These are phyloP conservation scores for Rhododendron ferrugineum DNA, from an alignment of 148 eudicot species.

Conservation along the genomic window DNA sequence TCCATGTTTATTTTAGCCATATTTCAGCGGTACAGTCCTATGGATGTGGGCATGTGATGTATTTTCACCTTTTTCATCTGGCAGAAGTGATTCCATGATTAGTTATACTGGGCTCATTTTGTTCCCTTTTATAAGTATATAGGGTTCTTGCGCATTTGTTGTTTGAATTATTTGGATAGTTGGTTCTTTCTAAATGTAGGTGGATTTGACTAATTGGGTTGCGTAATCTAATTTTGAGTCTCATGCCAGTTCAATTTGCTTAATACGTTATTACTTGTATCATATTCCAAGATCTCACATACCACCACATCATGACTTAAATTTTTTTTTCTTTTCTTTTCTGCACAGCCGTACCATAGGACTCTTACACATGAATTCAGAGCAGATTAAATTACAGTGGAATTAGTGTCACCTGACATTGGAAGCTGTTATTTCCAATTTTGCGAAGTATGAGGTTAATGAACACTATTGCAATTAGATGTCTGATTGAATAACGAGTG, in stretches of 20 bases:
- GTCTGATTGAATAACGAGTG: neutral
- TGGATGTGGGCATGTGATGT: neutral
- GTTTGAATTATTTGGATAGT: neutral
- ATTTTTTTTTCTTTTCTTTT: neutral
- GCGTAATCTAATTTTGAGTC: neutral
- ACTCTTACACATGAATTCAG: neutral
- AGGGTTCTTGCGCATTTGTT: neutral
- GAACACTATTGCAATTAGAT: neutral
- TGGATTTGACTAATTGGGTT: neutral
- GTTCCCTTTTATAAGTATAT: neutral
- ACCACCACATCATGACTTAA: neutral
- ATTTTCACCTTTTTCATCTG: neutral
- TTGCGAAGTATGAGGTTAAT: neutral
- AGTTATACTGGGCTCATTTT: neutral
- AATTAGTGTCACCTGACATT: neutral
- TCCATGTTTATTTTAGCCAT: neutral
- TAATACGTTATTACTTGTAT: neutral
- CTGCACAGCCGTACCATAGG: neutral
- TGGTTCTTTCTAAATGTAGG: neutral
- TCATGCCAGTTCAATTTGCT: neutral
- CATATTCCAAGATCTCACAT: neutral
- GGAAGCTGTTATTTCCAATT: neutral
- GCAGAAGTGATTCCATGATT: neutral
- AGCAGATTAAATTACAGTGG: neutral
- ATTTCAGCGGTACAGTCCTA: neutral